Evolutionary conservation across 2,329 filamentous ascomycete species (phyloP).

Genomic region (Aspergillus chevalieri): DNA sequence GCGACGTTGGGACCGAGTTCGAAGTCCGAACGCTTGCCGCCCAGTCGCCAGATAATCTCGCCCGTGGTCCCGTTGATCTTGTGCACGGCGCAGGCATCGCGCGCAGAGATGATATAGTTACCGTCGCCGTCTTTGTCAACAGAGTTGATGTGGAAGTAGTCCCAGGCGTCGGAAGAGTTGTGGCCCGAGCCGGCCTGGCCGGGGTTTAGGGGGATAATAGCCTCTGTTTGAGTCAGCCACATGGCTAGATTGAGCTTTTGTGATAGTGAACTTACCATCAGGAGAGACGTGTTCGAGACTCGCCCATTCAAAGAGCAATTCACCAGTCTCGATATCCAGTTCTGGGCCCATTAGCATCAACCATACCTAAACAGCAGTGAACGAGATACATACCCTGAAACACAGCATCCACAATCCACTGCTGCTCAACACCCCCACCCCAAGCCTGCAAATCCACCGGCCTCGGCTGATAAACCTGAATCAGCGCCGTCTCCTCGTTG

Average conservation of each 20-base stretch:
- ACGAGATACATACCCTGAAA: constrained; percentile 43
- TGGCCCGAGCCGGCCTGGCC: constrained; percentile 38
- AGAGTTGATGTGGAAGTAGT: constrained; percentile 48
- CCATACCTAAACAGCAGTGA: constrained; percentile 13
- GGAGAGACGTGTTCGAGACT: constrained; percentile 52
- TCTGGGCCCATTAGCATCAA: constrained; percentile 13
- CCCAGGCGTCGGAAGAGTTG: constrained; percentile 40
- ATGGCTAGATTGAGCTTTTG: too few relatives aligned
- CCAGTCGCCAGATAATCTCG: constrained; percentile 45
- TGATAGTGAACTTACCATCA: constrained; percentile 29
- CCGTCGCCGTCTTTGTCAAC: constrained; percentile 36
- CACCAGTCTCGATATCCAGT: constrained; percentile 48
- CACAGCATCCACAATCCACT: constrained; percentile 52
- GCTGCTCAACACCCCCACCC: constrained; percentile 44
- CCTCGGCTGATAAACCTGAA: constrained; percentile 50
- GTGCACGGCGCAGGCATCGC: constrained; percentile 43
- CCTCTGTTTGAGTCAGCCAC: constrained; percentile 26
- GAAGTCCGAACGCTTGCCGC: constrained; percentile 43
- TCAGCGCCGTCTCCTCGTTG: constrained; percentile 48
- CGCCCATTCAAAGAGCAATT: constrained; percentile 55
- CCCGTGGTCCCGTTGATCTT: constrained; percentile 44
- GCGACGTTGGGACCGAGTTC: constrained; percentile 36
- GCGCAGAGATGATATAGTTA: constrained; percentile 46
- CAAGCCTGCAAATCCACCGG: constrained; percentile 41
- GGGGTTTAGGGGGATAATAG: constrained; percentile 42